Percentiles rank a stretch among this genome's conserved stretches.
Conservation (phyloP, 2,329 filamentous ascomycete genomes). For the Aspergillus arachidicola region DNA sequence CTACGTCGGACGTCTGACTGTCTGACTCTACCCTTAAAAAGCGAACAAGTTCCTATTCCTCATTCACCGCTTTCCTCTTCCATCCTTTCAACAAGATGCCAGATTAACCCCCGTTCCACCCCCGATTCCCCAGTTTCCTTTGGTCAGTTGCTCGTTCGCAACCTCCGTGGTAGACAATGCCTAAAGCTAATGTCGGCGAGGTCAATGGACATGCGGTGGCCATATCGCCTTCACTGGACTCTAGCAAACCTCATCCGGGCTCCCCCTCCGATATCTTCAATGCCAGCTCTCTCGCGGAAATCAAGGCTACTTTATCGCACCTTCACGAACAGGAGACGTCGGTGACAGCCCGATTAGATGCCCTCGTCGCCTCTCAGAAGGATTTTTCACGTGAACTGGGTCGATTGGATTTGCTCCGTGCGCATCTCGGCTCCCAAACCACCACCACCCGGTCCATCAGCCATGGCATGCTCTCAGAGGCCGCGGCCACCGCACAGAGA, state of each 20-base stretch:
- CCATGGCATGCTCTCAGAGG: conserved; percentile 86
- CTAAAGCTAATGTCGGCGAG: conserved; percentile 15
- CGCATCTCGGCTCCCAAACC: conserved; percentile 83
- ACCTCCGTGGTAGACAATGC: conserved; percentile 20
- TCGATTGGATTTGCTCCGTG: conserved; percentile 84
- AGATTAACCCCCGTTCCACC: conserved; percentile 6
- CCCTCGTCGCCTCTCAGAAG: conserved; percentile 78
- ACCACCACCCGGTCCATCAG: conserved; percentile 80
- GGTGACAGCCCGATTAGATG: conserved; percentile 74
- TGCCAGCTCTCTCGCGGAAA: conserved; percentile 74
- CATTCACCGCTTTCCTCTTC: conserved; percentile 9
- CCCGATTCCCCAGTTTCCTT: neutral
- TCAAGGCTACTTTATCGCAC: conserved; percentile 73
- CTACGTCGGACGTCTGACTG: neutral
- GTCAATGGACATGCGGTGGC: conserved; percentile 31
- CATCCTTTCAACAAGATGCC: conserved; percentile 11
- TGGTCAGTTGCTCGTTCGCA: conserved; percentile 1
- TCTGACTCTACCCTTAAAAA: too few species aligned
- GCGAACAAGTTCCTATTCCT: neutral
- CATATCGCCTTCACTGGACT: conserved; percentile 8
- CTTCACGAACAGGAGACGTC: conserved; percentile 75
- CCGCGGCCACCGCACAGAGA: conserved; percentile 80
- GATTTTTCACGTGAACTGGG: conserved; percentile 84
- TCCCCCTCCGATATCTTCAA: conserved; percentile 58
- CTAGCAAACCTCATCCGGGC: conserved; percentile 7